These are phyloP conservation scores for Acorus calamus DNA, from an alignment of 106 monocot genomes.

Conservation along the genomic window DNA sequence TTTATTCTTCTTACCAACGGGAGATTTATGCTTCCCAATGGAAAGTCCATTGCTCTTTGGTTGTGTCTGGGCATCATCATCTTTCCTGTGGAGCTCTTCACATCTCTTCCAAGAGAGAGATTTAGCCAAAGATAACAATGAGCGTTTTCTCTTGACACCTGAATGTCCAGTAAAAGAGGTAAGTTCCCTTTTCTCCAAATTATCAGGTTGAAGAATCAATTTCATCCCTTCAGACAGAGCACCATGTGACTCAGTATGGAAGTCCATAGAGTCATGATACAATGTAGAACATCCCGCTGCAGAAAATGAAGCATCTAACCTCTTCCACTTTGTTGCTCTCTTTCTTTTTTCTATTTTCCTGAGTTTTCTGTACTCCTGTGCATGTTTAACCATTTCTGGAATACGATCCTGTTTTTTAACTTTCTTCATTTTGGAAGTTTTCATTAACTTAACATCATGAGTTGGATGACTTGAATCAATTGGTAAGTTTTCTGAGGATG, in stretches of 20 bases:
- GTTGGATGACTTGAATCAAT: slow-evolving; percentile 10
- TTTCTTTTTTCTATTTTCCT: slow-evolving; percentile 18
- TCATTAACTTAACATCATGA: slow-evolving; percentile 9
- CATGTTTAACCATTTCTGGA: slow-evolving; percentile 9
- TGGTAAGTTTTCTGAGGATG: slow-evolving; percentile 5
- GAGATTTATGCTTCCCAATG: slow-evolving; percentile 2
- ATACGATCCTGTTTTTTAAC: slow-evolving; percentile 11
- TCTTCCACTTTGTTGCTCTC: slow-evolving; percentile 17
- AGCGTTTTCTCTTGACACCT: slow-evolving; percentile 39
- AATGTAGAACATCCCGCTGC: slow-evolving; percentile 8
- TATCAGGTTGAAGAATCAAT: slow-evolving; percentile 8
- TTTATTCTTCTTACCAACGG: slow-evolving; percentile 15
- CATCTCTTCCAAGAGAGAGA: slow-evolving; percentile 13
- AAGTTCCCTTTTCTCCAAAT: slow-evolving; percentile 2
- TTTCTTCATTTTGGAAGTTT: slow-evolving; percentile 17
- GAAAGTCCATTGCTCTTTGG: slow-evolving; percentile 3
- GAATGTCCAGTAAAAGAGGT: slow-evolving; percentile 7
- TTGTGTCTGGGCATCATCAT: slow-evolving; percentile 5
- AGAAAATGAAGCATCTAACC: slow-evolving; percentile 12
- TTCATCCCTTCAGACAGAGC: slow-evolving; percentile 12
- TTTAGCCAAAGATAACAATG: slow-evolving; percentile 11
- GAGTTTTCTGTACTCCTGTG: background rate
- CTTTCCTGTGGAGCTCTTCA: slow-evolving; percentile 4
- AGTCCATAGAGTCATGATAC: slow-evolving; percentile 13
- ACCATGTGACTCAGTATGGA: slow-evolving; percentile 7